A percentile compares a stretch with the other conserved stretches of the same genome.
Conservation (phyloP, 495 filamentous ascomycete species). For the Neurospora sublineolata region DNA sequence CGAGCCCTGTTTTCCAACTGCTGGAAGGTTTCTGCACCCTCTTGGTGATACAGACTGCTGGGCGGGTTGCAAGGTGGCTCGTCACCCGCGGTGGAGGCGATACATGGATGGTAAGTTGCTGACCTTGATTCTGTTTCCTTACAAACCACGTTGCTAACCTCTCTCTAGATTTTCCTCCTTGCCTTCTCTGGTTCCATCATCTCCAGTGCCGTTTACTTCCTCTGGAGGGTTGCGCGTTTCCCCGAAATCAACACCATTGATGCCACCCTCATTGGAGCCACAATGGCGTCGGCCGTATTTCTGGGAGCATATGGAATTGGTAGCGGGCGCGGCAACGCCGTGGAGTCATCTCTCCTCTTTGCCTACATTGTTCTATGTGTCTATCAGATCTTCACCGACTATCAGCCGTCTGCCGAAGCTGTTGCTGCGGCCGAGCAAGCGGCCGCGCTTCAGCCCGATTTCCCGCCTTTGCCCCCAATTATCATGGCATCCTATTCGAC, state of each 20-base stretch:
- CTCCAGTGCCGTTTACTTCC: constrained; percentile 88
- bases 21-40: constrained; percentile 93
- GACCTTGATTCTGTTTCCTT: background rate
- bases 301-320: constrained; percentile 90
- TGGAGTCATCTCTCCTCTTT: constrained; percentile 91
- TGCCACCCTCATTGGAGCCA: constrained; percentile 81
- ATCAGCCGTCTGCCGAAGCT: constrained; percentile 60
- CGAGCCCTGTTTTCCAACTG: constrained; percentile 89
- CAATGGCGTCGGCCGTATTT: constrained; percentile 83
- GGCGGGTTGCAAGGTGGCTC: constrained; percentile 90
- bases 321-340: constrained; percentile 86
- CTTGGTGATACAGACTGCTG: constrained; percentile 86
- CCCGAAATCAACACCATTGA: constrained; percentile 90
- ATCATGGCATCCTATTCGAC: constrained; percentile 99
- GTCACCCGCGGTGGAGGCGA: constrained; percentile 86
- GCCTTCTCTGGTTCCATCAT: constrained; percentile 82
- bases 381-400: constrained; percentile 99
- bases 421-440: constrained; percentile 40
- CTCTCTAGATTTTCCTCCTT: constrained; percentile 66
- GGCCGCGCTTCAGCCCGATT: constrained; percentile 53
- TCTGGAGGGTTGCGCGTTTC: constrained; percentile 89
- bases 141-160: background rate
- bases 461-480: constrained; percentile 88
- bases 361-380: constrained; percentile 94
- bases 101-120: constrained; percentile 82